Base-by-base conservation (phyloP, 306 rosid genomes). In the Rubus idaeus region DNA sequence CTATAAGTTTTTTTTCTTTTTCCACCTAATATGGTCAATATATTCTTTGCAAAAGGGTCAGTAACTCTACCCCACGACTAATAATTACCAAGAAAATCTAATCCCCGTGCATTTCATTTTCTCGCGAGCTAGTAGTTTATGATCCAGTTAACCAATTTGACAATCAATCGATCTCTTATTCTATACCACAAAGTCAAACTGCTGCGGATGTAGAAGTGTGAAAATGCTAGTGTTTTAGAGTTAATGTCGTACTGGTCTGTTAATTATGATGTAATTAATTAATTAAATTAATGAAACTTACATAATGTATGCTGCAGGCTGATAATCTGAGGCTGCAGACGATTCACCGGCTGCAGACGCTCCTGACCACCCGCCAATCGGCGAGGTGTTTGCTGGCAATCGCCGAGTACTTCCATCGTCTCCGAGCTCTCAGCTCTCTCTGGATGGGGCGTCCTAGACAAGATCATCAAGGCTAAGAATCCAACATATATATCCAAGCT, bases 401-500 rank as follows among this genome's bases (percentile, higher is more conserved):
- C 0, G 94, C 97, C 0, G 99, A 92, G 85, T 96, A 92, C 85
- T 91, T 87, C 73, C 93, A 92, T 72, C 94, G 99, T 35, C 88
- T 92, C 51, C 82, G 98, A 85, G 94, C 98, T 2, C 90, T 92
- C 20, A 96, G 99, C 78, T 96, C 99, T 73, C 79, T 96, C 20
- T 96, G 99, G 99, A 11, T 84, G 87, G 86, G 91, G 30, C 94
- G 99, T 35, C 92, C 92, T 66, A 91, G 96, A 58, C 93, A 85
- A 66, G 97, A 91, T 26, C 88, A 84, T 39, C 70, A 65, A 65
- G 49, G 26, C 49, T 65, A 65, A 65, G 70, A 49, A 50, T 18
- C 73, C 66, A 66, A 55, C 55, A 45, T 26, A 71, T 62, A 45
- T 26, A 71, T 62, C 46, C 12, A 53, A 23, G 12, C 35, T 71